Percentiles rank a stretch among this genome's conserved stretches.
Evolutionary conservation across 179 eudicot species (phyloP).

Genomic region (Spinacia oleracea): DNA sequence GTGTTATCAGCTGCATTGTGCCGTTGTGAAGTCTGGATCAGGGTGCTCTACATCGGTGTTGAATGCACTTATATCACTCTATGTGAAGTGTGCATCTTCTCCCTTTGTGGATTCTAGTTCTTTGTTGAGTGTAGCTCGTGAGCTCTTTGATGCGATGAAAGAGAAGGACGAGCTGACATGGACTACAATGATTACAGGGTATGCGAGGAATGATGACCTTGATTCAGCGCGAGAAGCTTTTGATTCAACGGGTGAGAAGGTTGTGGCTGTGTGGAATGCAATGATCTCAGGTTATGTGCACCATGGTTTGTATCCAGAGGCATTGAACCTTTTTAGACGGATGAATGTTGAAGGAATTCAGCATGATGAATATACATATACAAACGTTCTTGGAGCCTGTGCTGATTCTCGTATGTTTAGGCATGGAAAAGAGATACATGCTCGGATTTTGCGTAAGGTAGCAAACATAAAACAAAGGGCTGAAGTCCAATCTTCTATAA

Average conservation of each 20-base stretch:
- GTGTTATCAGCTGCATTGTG: constrained; percentile 62
- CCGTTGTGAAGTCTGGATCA: constrained; percentile 56
- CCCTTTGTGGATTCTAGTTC: constrained; percentile 33
- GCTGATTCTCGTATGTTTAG: constrained; percentile 45
- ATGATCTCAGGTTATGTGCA: constrained; percentile 72
- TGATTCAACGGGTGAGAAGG: constrained; percentile 41
- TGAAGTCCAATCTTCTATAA: constrained; percentile 46
- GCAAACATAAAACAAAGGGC: constrained; percentile 24
- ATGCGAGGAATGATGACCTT: constrained; percentile 57
- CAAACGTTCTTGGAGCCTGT: constrained; percentile 65
- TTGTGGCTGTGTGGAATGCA: constrained; percentile 66
- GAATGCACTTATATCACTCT: constrained; percentile 58
- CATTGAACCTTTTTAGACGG: constrained; percentile 48
- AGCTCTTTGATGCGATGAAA: constrained; percentile 54
- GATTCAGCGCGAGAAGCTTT: constrained; percentile 46
- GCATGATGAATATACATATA: constrained; percentile 64
- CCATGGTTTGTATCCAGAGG: constrained; percentile 43
- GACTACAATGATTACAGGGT: constrained; percentile 70
- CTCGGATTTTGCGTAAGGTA: constrained; percentile 53
- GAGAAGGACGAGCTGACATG: constrained; percentile 59
- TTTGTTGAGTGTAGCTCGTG: constrained; percentile 49
- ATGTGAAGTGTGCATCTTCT: constrained; percentile 65
- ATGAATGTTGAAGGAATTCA: constrained; percentile 45
- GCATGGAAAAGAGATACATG: constrained; percentile 57
- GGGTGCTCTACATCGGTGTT: constrained; percentile 47